These are phyloP conservation scores for Stagonosporopsis chrysanthemi DNA, from an alignment of 2,329 filamentous ascomycete genomes.

Conservation along the genomic window DNA sequence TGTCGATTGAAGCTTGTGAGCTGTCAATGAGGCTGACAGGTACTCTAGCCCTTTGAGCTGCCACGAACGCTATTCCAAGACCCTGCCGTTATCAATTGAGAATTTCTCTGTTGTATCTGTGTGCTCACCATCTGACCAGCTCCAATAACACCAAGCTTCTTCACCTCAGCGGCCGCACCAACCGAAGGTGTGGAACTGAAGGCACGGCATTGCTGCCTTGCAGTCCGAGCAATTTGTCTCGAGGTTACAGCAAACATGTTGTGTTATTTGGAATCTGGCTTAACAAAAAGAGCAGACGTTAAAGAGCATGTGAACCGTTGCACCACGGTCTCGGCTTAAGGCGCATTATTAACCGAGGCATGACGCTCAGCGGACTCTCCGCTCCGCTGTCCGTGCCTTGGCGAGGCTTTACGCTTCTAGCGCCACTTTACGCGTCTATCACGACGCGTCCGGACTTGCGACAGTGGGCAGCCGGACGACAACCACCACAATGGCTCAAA, in stretches of 20 bases:
- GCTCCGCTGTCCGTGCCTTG: conserved; percentile 23
- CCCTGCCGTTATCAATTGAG: conserved; percentile 65
- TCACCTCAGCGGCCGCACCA: conserved; percentile 74
- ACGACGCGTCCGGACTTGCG: conserved; percentile 38
- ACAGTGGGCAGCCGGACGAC: conserved; percentile 25
- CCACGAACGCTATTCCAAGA: conserved; percentile 93
- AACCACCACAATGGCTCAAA: conserved; percentile 47
- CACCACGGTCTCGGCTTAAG: conserved; percentile 16
- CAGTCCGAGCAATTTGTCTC: conserved; percentile 35
- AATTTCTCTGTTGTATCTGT: not conserved
- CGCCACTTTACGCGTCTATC: conserved; percentile 41
- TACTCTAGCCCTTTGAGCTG: conserved; percentile 81
- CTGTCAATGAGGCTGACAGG: conserved; percentile 87
- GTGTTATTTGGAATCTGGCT: conserved; percentile 1
- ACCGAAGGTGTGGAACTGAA: conserved; percentile 73
- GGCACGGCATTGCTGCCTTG: conserved; percentile 48
- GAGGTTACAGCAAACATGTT: conserved; percentile 47
- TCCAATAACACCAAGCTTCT: conserved; percentile 88
- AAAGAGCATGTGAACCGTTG: conserved; percentile 29
- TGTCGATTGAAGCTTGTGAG: conserved; percentile 84
- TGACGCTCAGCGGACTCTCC: conserved; percentile 15
- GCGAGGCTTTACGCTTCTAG: conserved; percentile 22
- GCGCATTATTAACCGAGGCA: conserved; percentile 17
- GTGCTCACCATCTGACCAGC: conserved; percentile 89
- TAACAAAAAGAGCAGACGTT: conserved; percentile 1